A percentile compares a stretch with the other conserved stretches of the same genome.
phyloP scores from a whole-genome alignment of 164 flowering plant species.

The Santalum album region DNA sequence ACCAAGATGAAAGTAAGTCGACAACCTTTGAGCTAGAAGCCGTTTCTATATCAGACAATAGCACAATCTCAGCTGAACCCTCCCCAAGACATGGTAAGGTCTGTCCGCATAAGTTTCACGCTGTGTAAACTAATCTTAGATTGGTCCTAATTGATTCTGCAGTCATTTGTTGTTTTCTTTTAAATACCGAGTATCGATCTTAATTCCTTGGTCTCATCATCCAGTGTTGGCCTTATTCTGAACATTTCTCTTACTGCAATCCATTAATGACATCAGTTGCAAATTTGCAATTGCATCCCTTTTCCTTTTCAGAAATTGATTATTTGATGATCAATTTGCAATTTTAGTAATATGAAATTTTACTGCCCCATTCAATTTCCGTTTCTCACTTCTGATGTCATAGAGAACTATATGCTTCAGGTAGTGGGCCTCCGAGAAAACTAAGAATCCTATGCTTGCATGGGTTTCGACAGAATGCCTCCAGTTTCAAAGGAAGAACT shows the following conservation, averaged over 20 bases:
- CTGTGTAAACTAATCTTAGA: too few relatives aligned
- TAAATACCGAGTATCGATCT: too few relatives aligned
- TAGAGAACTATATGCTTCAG: constrained; percentile 15
- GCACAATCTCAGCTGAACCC: constrained; percentile 11
- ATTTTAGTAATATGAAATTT: neutral
- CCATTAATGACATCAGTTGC: too few relatives aligned
- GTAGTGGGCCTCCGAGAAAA: constrained; percentile 34
- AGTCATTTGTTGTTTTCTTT: too few relatives aligned
- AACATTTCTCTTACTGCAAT: too few relatives aligned
- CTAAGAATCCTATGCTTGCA: constrained; percentile 86
- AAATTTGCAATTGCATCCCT: too few relatives aligned
- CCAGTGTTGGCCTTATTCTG: neutral
- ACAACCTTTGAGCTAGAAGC: constrained; percentile 16
- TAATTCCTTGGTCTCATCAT: neutral
- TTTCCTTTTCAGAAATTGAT: neutral
- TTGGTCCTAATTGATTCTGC: too few relatives aligned
- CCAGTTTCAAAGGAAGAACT: constrained; percentile 82
- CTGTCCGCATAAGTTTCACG: too few relatives aligned
- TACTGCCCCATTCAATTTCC: neutral
- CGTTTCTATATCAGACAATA: constrained; percentile 11
- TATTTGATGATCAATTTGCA: neutral
- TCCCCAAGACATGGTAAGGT: constrained; percentile 50
- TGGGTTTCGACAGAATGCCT: constrained; percentile 96
- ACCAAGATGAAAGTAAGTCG: neutral
- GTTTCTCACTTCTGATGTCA: constrained; percentile 7